These are phyloP conservation scores for Aspergillus fumigatiaffinis DNA, from an alignment of 2,329 filamentous ascomycete genomes.

Conservation along the genomic window DNA sequence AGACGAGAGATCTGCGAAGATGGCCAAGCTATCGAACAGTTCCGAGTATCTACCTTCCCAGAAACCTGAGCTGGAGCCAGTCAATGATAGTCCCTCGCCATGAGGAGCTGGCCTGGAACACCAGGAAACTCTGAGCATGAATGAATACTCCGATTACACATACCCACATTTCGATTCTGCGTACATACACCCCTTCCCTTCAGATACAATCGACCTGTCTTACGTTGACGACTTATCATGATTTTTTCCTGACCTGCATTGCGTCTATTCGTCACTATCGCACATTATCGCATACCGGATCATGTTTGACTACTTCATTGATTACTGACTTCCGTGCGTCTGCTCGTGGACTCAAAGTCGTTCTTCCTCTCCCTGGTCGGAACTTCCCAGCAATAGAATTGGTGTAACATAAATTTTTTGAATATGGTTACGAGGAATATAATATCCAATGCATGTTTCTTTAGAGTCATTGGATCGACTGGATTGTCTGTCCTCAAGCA, in stretches of 20 bases:
- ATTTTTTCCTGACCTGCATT: conserved; percentile 16
- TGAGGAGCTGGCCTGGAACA: conserved; percentile 25
- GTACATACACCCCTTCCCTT: conserved; percentile 9
- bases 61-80: conserved; percentile 36
- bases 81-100: conserved; percentile 20
- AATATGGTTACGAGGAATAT: neutral
- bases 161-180: neutral
- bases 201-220: conserved; percentile 1
- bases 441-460: neutral
- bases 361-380: neutral
- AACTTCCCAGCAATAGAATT: conserved; percentile 23
- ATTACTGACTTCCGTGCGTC: neutral
- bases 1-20: conserved; percentile 33
- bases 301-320: neutral
- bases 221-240: conserved; percentile 21
- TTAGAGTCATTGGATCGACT: neutral
- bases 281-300: conserved; percentile 1
- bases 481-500: neutral
- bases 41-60: conserved; percentile 25
- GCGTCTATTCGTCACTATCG: conserved; percentile 14
- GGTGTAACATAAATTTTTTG: conserved; percentile 26
- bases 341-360: conserved; percentile 4
- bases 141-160: conserved; percentile 11
- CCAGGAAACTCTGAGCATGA: conserved; percentile 30
- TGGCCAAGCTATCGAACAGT: conserved; percentile 31